These are phyloP conservation scores for Stenogyne calaminthoides DNA, from an alignment of 305 asterid species.

Conservation along the genomic window DNA sequence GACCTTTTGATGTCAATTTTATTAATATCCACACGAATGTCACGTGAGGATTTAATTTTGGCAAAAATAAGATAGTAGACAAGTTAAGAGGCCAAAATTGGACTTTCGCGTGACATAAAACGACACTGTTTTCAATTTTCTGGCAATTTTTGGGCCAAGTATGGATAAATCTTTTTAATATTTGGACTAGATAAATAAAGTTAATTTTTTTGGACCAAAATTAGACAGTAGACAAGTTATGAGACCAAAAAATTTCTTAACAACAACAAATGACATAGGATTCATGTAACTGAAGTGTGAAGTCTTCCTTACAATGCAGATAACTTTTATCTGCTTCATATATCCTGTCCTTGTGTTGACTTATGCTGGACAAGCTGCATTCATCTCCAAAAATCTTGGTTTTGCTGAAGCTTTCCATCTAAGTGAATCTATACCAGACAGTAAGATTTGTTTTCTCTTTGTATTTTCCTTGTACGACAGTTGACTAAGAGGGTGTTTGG, in stretches of 20 bases:
- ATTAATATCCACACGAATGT: no score
- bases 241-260: no score
- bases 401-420: conserved; percentile 62
- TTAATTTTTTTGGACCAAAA: no score
- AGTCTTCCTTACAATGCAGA: conserved; percentile 48
- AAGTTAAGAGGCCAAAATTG: no score
- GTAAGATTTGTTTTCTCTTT: conserved; percentile 48
- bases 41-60: no score
- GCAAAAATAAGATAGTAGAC: no score
- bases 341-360: conserved; percentile 80
- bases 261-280: not conserved
- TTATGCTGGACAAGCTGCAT: conserved; percentile 96
- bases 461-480: conserved; percentile 7
- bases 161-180: no score
- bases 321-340: conserved; percentile 70
- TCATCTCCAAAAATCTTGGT: conserved; percentile 47
- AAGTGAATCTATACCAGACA: conserved; percentile 75
- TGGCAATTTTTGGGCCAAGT: no score
- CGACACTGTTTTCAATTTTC: no score
- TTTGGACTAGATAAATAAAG: no score
- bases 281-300: conserved; percentile 1
- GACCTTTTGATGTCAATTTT: no score
- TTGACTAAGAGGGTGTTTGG: not conserved
- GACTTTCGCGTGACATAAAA: no score
- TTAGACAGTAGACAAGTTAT: not conserved